phyloP scores from a whole-genome alignment of 179 eudicot genomes.

The Kewa caespitosa region DNA sequence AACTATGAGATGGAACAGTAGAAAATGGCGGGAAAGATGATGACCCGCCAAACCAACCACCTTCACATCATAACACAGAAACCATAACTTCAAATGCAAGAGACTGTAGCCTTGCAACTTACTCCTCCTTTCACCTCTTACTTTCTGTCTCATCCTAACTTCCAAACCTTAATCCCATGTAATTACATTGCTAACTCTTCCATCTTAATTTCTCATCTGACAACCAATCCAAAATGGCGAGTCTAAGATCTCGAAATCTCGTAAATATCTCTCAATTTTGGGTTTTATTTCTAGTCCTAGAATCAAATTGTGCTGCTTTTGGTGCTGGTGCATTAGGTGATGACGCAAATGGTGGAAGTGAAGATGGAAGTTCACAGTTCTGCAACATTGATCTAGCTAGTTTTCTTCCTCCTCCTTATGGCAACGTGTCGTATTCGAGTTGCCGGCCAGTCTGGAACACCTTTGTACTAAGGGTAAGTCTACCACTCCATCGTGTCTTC shows the following conservation, averaged over 20 bases:
- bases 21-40: constrained; percentile 49
- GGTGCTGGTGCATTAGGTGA: constrained; percentile 26
- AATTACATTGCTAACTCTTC: background rate
- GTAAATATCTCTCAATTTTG: background rate
- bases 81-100: constrained; percentile 32
- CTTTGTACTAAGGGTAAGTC: constrained; percentile 63
- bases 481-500: background rate
- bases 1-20: constrained; percentile 12
- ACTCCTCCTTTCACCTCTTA: background rate
- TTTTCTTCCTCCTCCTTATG: constrained; percentile 86
- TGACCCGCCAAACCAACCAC: constrained; percentile 53
- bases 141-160: constrained; percentile 8
- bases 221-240: constrained; percentile 18
- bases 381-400: constrained; percentile 63
- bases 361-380: constrained; percentile 25
- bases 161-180: constrained; percentile 9
- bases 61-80: constrained; percentile 20
- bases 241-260: constrained; percentile 19
- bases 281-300: background rate
- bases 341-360: constrained; percentile 15
- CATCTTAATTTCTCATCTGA: background rate
- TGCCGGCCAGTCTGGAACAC: constrained; percentile 85
- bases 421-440: constrained; percentile 50
- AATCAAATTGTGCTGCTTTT: background rate
- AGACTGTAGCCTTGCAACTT: constrained; percentile 38